Conservation (phyloP, 257 asterid genomes). For the Sherardia arvensis region DNA sequence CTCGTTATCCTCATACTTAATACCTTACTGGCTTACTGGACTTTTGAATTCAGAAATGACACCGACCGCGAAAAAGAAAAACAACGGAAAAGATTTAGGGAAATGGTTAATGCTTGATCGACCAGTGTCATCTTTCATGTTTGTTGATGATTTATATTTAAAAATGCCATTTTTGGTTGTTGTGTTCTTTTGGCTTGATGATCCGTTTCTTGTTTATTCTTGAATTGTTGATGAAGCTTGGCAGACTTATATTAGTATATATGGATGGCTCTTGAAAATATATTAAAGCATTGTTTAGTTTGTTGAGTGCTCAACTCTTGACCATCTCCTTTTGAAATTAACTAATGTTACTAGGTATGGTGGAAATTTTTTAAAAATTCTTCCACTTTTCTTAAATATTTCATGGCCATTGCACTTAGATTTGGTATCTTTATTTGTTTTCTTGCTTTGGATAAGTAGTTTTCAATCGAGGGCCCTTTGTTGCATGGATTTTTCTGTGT, state of each 20-base stretch:
- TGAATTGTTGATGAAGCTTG: background rate
- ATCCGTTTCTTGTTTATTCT: background rate
- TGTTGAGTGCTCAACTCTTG: background rate
- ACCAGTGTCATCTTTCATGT: background rate
- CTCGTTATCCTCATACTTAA: slow-evolving; percentile 10
- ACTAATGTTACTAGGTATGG: background rate
- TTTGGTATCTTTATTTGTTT: background rate
- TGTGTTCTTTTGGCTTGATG: background rate
- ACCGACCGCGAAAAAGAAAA: background rate
- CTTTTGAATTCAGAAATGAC: slow-evolving; percentile 9
- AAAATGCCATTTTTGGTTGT: background rate
- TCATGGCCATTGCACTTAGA: background rate
- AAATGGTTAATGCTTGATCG: background rate
- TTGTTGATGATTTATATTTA: background rate
- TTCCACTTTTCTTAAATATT: background rate
- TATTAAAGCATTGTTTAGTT: background rate
- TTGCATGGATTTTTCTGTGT: slow-evolving; percentile 8
- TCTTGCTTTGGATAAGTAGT: background rate
- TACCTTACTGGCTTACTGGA: slow-evolving; percentile 7
- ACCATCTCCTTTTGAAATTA: background rate
- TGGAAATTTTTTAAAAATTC: background rate
- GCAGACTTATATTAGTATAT: background rate
- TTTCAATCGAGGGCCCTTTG: background rate
- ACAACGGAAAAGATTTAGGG: background rate
- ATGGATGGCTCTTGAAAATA: background rate